These are phyloP conservation scores for Lentinula raphanica DNA, from an alignment of 768 basidiomycete genomes.

Conservation along the genomic window DNA sequence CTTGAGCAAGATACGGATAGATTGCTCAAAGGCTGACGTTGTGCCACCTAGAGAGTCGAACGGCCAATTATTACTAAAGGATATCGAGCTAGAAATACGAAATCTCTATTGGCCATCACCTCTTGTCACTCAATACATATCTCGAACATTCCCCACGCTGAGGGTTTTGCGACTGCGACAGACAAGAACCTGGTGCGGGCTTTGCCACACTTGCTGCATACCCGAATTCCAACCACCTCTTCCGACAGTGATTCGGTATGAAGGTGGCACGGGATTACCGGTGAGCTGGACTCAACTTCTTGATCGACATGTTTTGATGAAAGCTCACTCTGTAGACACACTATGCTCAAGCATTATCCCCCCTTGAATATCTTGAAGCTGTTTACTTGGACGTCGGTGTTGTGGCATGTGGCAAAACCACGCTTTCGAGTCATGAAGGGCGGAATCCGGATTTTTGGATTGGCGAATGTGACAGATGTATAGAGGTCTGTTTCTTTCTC, in stretches of 20 bases:
- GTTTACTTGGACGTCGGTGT: not conserved
- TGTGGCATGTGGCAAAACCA: not conserved
- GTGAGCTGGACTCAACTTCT: not conserved
- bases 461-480: slow-evolving; percentile 4
- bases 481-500: not conserved
- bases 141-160: not conserved
- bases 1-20: not conserved
- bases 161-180: not conserved
- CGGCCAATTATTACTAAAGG: not conserved
- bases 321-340: not conserved
- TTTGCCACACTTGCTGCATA: not conserved
- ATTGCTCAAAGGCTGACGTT: not conserved
- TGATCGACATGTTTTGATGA: not conserved
- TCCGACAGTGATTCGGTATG: not conserved
- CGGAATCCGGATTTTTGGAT: not conserved
- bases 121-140: not conserved
- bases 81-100: not conserved
- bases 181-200: not conserved
- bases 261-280: not conserved
- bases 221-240: not conserved
- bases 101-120: not conserved
- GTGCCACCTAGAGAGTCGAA: not conserved
- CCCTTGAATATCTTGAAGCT: not conserved
- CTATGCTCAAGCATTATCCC: not conserved
- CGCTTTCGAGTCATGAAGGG: not conserved